A percentile compares a stretch with the other conserved stretches of the same genome.
Evolutionary conservation across 2,329 filamentous ascomycete species (phyloP).

Genomic region (Ceratocystis colombiana): DNA sequence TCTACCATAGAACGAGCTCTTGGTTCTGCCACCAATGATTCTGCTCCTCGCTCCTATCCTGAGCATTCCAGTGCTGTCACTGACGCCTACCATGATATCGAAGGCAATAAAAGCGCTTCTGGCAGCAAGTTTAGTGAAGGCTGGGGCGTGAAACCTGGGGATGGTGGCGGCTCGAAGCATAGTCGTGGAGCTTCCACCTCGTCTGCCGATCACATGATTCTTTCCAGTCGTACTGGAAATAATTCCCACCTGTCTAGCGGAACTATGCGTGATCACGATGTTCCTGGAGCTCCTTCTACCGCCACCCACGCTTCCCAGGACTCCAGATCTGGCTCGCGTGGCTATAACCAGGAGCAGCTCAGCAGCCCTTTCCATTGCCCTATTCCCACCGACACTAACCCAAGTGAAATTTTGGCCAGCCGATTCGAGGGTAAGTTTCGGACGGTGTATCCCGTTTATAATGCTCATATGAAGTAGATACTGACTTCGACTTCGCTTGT

Average conservation of each 20-base stretch:
- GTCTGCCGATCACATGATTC: constrained; percentile 23
- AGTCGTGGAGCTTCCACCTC: constrained; percentile 20
- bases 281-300: background rate
- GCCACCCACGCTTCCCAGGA: background rate
- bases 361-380: constrained; percentile 81
- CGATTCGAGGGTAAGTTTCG: constrained; percentile 68
- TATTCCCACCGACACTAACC: constrained; percentile 75
- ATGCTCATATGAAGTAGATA: constrained; percentile 13
- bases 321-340: background rate
- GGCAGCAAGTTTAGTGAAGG: constrained; percentile 14
- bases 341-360: constrained; percentile 13
- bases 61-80: constrained; percentile 16
- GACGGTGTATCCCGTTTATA: background rate
- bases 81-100: constrained; percentile 17
- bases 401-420: constrained; percentile 76
- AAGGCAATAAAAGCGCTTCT: constrained; percentile 10
- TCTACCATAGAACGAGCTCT: background rate
- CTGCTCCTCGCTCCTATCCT: constrained; percentile 11
- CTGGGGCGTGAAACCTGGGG: background rate
- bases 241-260: constrained; percentile 16
- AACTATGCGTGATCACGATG: constrained; percentile 19
- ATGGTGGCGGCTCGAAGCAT: constrained; percentile 11
- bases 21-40: background rate
- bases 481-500: constrained; percentile 9
- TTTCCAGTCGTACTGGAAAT: constrained; percentile 20